These are phyloP conservation scores for Colletotrichum godetiae DNA, from an alignment of 2,329 filamentous ascomycete genomes.

Conservation along the genomic window DNA sequence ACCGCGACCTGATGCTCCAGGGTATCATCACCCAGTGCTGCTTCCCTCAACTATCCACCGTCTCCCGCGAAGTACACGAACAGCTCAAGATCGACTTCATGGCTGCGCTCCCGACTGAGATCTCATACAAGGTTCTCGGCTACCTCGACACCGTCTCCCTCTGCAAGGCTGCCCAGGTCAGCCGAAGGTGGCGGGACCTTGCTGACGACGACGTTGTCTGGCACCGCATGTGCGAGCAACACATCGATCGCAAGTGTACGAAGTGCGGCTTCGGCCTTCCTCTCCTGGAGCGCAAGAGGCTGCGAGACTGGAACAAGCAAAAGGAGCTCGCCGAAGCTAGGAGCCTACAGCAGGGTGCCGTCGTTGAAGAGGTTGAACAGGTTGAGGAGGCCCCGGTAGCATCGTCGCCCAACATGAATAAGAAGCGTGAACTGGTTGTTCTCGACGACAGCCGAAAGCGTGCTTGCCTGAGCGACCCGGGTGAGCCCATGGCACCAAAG, in stretches of 20 bases:
- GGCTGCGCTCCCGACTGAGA: constrained; percentile 85
- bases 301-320: constrained; percentile 88
- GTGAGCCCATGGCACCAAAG: constrained; percentile 29
- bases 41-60: constrained; percentile 94
- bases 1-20: constrained; percentile 95
- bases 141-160: constrained; percentile 94
- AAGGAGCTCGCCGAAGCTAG: constrained; percentile 69
- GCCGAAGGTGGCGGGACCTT: constrained; percentile 84
- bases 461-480: constrained; percentile 40
- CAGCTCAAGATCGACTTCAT: constrained; percentile 98
- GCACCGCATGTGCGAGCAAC: constrained; percentile 93
- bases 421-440: constrained; percentile 47
- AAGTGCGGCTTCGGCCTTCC: constrained; percentile 97
- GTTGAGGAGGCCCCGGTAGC: constrained; percentile 38
- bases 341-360: constrained; percentile 37
- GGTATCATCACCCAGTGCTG: constrained; percentile 97
- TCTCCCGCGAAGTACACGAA: constrained; percentile 90
- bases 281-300: constrained; percentile 85
- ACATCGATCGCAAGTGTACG: constrained; percentile 92
- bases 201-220: constrained; percentile 99
- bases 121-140: constrained; percentile 92
- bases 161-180: constrained; percentile 96
- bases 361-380: constrained; percentile 38
- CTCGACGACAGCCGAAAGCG: constrained; percentile 50
- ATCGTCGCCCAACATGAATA: constrained; percentile 40